A percentile compares a stretch with the other conserved stretches of the same genome.
Evolutionary conservation across 805 yeast species (phyloP).

Genomic region (Teunomyces pallodes): DNA sequence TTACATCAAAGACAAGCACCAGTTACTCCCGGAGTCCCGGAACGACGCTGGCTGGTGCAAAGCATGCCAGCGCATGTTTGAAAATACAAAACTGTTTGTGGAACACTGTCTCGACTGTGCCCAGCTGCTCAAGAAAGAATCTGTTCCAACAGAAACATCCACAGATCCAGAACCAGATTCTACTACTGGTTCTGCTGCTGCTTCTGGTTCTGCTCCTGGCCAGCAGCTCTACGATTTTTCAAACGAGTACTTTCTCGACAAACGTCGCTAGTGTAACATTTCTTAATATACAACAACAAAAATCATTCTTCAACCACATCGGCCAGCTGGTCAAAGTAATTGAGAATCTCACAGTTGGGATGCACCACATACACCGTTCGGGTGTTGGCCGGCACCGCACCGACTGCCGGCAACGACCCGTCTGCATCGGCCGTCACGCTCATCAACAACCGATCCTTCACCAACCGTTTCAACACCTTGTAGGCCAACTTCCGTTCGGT

Average conservation of each 20-base stretch:
- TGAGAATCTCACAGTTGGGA: conserved; percentile 82
- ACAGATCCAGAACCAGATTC: not conserved
- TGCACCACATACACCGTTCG: conserved; percentile 48
- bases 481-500: conserved; percentile 66
- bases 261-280: not conserved
- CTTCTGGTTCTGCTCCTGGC: not conserved
- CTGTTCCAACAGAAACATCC: too few species aligned
- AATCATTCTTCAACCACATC: conserved; percentile 12
- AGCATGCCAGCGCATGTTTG: conserved; percentile 58
- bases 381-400: conserved; percentile 18
- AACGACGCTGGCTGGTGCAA: conserved; percentile 69
- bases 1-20: conserved; percentile 49
- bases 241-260: conserved; percentile 4
- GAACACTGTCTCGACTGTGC: conserved; percentile 69
- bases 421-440: conserved; percentile 37
- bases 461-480: conserved; percentile 80
- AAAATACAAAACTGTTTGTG: conserved; percentile 53
- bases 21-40: conserved; percentile 21
- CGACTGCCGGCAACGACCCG: conserved; percentile 16
- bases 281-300: not conserved
- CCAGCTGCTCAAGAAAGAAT: conserved; percentile 10
- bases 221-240: conserved; percentile 8
- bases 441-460: conserved; percentile 81
- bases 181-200: not conserved
- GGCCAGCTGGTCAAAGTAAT: conserved; percentile 48